These are phyloP conservation scores for Tetrahymena thermophila DNA, from an alignment of 73 alveolate genomes.

Conservation along the genomic window DNA sequence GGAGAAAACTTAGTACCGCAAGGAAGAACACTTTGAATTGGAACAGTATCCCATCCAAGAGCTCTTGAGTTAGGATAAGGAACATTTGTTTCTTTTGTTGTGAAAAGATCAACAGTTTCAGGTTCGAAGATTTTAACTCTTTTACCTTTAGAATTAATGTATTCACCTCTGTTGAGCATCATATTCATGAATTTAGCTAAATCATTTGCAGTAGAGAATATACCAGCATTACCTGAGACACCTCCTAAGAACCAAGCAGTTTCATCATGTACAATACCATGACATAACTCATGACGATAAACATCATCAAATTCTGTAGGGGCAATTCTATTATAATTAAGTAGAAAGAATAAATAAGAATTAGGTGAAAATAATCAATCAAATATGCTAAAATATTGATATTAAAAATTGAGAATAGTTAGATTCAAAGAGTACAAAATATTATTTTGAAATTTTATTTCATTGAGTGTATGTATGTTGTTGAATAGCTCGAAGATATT, in stretches of 20 bases:
- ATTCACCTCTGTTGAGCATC: conserved; percentile 21
- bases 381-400: not conserved
- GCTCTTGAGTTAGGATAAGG: conserved; percentile 37
- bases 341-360: not conserved
- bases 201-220: conserved; percentile 36
- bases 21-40: conserved; percentile 25
- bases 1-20: conserved; percentile 28
- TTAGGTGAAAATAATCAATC: not conserved
- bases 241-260: conserved; percentile 45
- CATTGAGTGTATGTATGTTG: too few species aligned
- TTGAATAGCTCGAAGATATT: not conserved
- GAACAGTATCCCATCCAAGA: conserved; percentile 44
- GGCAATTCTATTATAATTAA: not conserved
- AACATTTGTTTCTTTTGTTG: not conserved
- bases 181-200: conserved; percentile 31
- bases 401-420: too few species aligned
- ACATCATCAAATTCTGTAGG: conserved; percentile 26
- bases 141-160: conserved; percentile 2
- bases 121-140: not conserved
- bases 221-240: conserved; percentile 49
- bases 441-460: too few species aligned
- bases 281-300: conserved; percentile 1
- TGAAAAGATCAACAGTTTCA: conserved; percentile 15
- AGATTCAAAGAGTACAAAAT: too few species aligned
- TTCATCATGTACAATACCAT: conserved; percentile 48